Base-by-base conservation (phyloP, 2,329 filamentous ascomycete genomes). In the Conoideocrella luteorostrata region DNA sequence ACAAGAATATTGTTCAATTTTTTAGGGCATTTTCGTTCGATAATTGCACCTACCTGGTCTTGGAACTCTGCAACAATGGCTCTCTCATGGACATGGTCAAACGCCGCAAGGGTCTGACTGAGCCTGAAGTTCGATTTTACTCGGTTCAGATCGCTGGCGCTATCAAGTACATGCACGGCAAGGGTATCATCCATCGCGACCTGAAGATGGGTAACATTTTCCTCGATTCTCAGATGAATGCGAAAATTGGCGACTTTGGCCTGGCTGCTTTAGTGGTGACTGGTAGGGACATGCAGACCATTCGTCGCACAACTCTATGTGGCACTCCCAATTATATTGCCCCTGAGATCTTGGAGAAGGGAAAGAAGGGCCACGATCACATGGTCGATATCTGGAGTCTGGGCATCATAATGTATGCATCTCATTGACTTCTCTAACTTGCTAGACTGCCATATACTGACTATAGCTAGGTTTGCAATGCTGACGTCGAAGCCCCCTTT, bases 121-220 rank as follows among this genome's bases (percentile, higher is more conserved):
- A 97, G 62, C 89, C 93, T 1, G 93, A 98, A 66, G 89, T 96
- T 39, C 80, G 93, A 51, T 88, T 90, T 56, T 95, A 95, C 63
- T 85, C 93, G 48, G 82, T 98, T 32, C 93, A 98, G 65, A 89
- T 96, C 47, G 88, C 91, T 52, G 93, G 93, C 28, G 93, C 93
- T 29, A 91, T 98, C 66, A 97, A 97, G 66, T 98, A 98, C 61
- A 86, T 98, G 72, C 94, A 98, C 64, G 82, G 82, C 58, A 86
- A 94, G 61, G 93, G 91, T 52, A 94, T 98, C 49, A 95, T 97
- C 39, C 93, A 98, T 65, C 82, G 93, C 39, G 93, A 98, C 65
- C 68, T 98, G 55, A 98, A 98, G 68, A 97, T 96, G 74, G 94
- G 93, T 39, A 98, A 98, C 62, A 84, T 98, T 53, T 98, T 98